These are phyloP conservation scores for Martiniozyma asiatica DNA, from an alignment of 1,139 yeast genomes.

Conservation along the genomic window DNA sequence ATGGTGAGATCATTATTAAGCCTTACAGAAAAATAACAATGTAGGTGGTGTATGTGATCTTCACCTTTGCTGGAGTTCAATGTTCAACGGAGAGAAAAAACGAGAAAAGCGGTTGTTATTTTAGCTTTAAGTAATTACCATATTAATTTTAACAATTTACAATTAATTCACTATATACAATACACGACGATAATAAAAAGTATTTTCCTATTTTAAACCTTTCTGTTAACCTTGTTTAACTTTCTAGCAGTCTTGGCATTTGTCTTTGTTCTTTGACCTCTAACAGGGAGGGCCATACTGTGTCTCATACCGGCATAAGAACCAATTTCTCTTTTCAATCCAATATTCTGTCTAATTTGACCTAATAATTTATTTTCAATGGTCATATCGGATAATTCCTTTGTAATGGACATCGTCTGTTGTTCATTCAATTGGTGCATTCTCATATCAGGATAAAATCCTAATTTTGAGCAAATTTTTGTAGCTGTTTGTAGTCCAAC, in stretches of 20 bases:
- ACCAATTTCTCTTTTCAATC: conserved; percentile 70
- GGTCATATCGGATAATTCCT: conserved; percentile 71
- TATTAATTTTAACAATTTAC: not conserved
- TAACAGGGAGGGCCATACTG: conserved; percentile 77
- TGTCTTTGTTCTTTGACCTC: conserved; percentile 87
- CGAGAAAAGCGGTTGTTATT: not conserved
- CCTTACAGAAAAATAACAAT: too few species aligned
- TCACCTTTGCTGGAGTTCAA: too few species aligned
- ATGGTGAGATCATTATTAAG: conserved; percentile 1
- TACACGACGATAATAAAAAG: not conserved
- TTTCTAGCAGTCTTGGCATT: conserved; percentile 84
- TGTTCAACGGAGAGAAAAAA: not conserved
- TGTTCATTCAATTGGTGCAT: conserved; percentile 88
- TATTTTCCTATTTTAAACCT: conserved; percentile 12
- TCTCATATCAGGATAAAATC: conserved; percentile 86
- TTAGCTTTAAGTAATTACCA: not conserved
- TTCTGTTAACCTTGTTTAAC: conserved; percentile 66
- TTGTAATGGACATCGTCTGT: conserved; percentile 73
- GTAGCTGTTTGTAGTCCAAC: conserved; percentile 69
- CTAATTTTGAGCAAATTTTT: conserved; percentile 72
- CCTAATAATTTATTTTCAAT: conserved; percentile 82
- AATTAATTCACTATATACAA: not conserved
- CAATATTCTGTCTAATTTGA: conserved; percentile 66
- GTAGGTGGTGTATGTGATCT: too few species aligned
- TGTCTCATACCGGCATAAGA: conserved; percentile 87